These are phyloP conservation scores for Sutorius eximius DNA, from an alignment of 1,284 basidiomycete species.

Conservation along the genomic window DNA sequence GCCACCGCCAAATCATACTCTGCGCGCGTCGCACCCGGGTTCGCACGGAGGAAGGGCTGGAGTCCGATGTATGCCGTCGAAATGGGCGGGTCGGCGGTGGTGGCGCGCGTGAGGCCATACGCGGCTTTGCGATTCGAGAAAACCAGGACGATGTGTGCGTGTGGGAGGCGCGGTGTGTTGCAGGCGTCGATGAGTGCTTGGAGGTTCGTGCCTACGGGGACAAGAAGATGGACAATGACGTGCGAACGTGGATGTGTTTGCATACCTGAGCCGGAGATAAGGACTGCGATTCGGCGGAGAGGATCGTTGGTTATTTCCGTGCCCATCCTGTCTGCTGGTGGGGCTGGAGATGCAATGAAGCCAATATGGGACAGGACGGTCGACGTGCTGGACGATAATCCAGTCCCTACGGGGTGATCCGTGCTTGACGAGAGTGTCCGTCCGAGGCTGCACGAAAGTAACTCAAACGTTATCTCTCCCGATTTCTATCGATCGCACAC, in stretches of 20 bases:
- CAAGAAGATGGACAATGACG: slow-evolving; percentile 6
- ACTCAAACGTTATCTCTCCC: slow-evolving; percentile 1
- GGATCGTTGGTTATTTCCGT: slow-evolving; percentile 2
- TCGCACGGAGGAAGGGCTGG: slow-evolving; percentile 79
- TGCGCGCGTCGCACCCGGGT: slow-evolving; percentile 72
- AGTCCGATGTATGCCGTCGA: slow-evolving; percentile 84
- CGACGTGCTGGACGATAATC: slow-evolving; percentile 9
- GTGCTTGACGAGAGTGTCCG: not conserved
- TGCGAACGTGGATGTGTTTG: not conserved
- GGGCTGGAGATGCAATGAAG: not conserved
- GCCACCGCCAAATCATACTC: slow-evolving; percentile 91
- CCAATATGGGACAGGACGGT: slow-evolving; percentile 9
- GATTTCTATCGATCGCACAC: slow-evolving; percentile 5
- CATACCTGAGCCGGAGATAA: slow-evolving; percentile 83
- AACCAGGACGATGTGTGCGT: slow-evolving; percentile 77
- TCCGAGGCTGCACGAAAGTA: slow-evolving; percentile 1
- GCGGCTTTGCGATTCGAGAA: slow-evolving; percentile 93
- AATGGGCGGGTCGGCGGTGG: slow-evolving; percentile 69
- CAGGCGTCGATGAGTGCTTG: slow-evolving; percentile 93
- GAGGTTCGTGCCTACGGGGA: slow-evolving; percentile 79
- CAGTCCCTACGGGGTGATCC: not conserved
- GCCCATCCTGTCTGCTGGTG: slow-evolving; percentile 3
- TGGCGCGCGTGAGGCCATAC: slow-evolving; percentile 83
- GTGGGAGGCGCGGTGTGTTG: slow-evolving; percentile 63
- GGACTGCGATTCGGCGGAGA: slow-evolving; percentile 54